phyloP scores from a whole-genome alignment of 257 asterid genomes.

The Primulina huaijiensis region DNA sequence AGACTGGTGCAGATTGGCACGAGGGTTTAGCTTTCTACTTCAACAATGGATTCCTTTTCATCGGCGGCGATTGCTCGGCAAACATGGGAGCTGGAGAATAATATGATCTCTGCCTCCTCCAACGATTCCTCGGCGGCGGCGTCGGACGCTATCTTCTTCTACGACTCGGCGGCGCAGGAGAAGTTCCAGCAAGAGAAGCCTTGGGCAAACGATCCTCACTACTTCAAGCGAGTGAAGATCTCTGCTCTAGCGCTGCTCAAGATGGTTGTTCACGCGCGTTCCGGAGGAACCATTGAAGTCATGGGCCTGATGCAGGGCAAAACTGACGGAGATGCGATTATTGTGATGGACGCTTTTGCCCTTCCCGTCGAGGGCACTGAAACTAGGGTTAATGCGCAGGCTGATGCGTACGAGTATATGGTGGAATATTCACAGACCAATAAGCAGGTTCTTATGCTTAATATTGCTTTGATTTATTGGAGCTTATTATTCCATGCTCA shows the following conservation, averaged over 20 bases:
- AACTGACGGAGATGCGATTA: constrained; percentile 88
- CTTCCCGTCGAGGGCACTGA: constrained; percentile 99
- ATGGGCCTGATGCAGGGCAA: constrained; percentile 99
- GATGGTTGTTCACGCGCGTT: constrained; percentile 99
- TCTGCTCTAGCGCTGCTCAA: constrained; percentile 94
- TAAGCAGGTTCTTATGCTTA: constrained; percentile 54
- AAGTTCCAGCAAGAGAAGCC: constrained; percentile 85
- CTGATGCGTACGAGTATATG: constrained; percentile 98
- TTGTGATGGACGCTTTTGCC: constrained; percentile 99
- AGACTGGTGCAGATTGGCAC: too few species aligned
- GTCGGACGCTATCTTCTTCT: constrained; percentile 81
- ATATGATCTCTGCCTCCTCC: constrained; percentile 42
- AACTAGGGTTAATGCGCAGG: constrained; percentile 99
- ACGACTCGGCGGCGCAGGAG: constrained; percentile 76
- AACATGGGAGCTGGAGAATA: constrained; percentile 85
- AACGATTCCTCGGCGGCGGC: constrained; percentile 40
- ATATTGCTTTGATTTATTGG: background rate
- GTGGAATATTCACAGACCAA: constrained; percentile 88
- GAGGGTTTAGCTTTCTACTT: background rate
- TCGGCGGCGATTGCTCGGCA: constrained; percentile 67
- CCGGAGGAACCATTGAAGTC: constrained; percentile 95
- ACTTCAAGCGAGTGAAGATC: constrained; percentile 92
- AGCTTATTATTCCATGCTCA: background rate
- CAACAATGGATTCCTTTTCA: constrained; percentile 43
- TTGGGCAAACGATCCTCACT: constrained; percentile 89